Percentiles rank a stretch among this genome's conserved stretches.
These are phyloP conservation scores for Aschersonia sp. DNA, from an alignment of 2,329 filamentous ascomycete genomes.

Conservation along the genomic window DNA sequence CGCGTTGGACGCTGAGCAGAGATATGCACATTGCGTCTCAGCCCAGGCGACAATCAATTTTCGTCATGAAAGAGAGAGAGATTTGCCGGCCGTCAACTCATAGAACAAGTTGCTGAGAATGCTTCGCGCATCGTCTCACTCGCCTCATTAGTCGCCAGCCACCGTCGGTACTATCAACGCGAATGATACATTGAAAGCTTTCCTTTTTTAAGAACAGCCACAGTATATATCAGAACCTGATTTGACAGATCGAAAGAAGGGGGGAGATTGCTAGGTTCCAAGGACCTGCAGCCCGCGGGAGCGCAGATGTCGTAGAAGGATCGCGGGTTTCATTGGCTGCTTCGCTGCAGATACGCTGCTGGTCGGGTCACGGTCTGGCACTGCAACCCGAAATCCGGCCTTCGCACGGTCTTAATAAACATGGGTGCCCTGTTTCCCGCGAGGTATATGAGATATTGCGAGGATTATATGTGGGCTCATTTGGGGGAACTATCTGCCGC, in stretches of 20 bases:
- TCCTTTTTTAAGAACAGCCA: neutral
- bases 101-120: neutral
- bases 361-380: neutral
- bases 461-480: neutral
- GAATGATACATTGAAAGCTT: neutral
- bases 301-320: neutral
- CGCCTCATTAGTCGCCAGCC: neutral
- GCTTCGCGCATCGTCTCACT: neutral
- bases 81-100: neutral
- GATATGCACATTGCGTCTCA: neutral
- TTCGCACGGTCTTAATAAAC: neutral
- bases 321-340: neutral
- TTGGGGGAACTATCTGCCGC: neutral
- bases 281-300: too few relatives aligned
- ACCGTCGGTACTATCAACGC: neutral
- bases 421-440: neutral
- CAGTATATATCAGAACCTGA: neutral
- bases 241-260: neutral
- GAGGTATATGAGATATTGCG: neutral
- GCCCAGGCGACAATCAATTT: neutral
- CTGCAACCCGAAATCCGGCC: neutral
- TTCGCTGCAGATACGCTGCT: neutral
- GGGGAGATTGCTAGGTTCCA: neutral
- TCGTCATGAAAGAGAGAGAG: neutral
- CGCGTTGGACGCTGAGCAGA: neutral